Evolutionary conservation across 257 asterid species (phyloP).

Genomic region (Gardenia jasminoides): DNA sequence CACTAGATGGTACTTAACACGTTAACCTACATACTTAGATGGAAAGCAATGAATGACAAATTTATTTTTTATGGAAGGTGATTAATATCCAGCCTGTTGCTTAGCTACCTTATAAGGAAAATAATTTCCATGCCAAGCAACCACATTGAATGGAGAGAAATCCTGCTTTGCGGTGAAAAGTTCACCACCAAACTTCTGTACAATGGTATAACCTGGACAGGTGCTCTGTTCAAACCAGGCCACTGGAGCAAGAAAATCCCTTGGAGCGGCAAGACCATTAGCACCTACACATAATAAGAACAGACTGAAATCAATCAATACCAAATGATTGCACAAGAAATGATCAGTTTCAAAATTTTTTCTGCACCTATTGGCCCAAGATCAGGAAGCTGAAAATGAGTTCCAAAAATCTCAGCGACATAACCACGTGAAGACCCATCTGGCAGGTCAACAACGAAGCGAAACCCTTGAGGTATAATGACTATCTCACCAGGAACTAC

Average conservation of each 20-base stretch:
- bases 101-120: conserved; percentile 74
- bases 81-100: conserved; percentile 2
- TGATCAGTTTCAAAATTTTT: conserved; percentile 4
- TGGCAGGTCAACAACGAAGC: conserved; percentile 78
- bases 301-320: background rate
- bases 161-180: conserved; percentile 93
- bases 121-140: conserved; percentile 98
- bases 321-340: background rate
- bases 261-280: conserved; percentile 93
- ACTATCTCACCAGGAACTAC: conserved; percentile 84
- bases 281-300: conserved; percentile 57
- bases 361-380: conserved; percentile 91
- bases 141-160: conserved; percentile 95
- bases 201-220: conserved; percentile 75
- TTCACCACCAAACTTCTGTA: conserved; percentile 95
- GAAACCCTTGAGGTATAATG: conserved; percentile 84
- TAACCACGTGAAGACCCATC: conserved; percentile 95
- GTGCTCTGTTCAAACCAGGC: conserved; percentile 73
- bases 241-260: conserved; percentile 85
- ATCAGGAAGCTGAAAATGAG: conserved; percentile 97
- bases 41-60: background rate
- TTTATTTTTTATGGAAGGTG: background rate
- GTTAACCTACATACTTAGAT: background rate
- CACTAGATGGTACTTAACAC: background rate
- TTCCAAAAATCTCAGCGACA: conserved; percentile 86